Conservation (phyloP, 768 basidiomycete species). For the Lactarius indigo region DNA sequence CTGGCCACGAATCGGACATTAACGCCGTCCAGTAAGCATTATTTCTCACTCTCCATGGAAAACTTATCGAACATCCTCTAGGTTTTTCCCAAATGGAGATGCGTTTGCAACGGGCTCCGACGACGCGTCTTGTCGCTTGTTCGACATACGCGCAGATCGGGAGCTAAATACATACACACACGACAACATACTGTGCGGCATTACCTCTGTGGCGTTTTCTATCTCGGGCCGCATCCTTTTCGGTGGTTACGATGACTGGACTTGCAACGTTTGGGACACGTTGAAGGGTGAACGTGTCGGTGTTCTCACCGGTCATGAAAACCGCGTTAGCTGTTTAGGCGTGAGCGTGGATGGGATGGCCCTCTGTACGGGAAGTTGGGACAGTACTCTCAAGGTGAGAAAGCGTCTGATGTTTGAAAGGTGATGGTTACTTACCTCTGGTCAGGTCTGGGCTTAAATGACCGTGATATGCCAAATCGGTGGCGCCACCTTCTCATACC, state of each 20-base stretch:
- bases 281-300: constrained; percentile 98
- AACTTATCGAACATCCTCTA: constrained; percentile 34
- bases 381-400: constrained; percentile 89
- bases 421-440: constrained; percentile 12
- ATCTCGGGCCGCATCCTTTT: constrained; percentile 96
- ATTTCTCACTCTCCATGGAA: neutral
- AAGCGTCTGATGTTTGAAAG: constrained; percentile 1
- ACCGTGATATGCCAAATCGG: constrained; percentile 12
- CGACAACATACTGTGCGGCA: constrained; percentile 98
- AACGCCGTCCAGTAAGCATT: constrained; percentile 90
- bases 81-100: constrained; percentile 99
- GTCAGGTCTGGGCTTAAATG: constrained; percentile 79
- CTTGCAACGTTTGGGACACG: constrained; percentile 99
- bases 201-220: constrained; percentile 98
- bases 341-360: constrained; percentile 98
- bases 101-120: constrained; percentile 99
- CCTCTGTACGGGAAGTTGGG: constrained; percentile 98
- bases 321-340: constrained; percentile 94
- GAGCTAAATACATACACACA: constrained; percentile 97
- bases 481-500: constrained; percentile 20
- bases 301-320: constrained; percentile 96
- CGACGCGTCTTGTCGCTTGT: constrained; percentile 96
- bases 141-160: constrained; percentile 96
- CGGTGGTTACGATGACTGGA: constrained; percentile 99
- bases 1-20: constrained; percentile 97